Evolutionary conservation across 2,329 filamentous ascomycete genomes (phyloP), one percentile per base, ranked within the genome.

Genomic region (Penicillium nordicum): DNA sequence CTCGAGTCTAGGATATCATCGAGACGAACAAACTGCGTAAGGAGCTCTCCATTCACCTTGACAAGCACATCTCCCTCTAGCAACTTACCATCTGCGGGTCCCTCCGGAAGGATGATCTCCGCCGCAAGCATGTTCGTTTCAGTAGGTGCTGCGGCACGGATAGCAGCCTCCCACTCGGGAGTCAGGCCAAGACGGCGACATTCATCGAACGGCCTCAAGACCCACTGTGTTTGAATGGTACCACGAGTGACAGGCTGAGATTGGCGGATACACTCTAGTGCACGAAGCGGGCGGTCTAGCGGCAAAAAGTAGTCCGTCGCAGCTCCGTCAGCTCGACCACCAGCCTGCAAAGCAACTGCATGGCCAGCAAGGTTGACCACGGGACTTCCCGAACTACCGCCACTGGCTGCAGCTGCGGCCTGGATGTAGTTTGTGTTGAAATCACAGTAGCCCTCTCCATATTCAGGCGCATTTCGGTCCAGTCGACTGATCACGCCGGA

Each of bases 341-440:
- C 94, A 44, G 94, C 94, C 76, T 99, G 94, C 43, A 99, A 78
- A 38, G 94, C 94, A 54, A 99, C 88, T 5, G 92, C 94, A 70
- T 87, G 88, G 11, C 94, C 94, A 73, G 96, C 90, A 58, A 96
- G 89, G 75, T 97, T 96, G 59, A 99, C 92, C 0, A 99, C 94
- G 0, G 94, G 94, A 85, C 90, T 96, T 60, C 94, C 94, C n/a
- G 94, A 99, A 78, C 91, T 96, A 64, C 94, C 94, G 64, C 94
- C 94, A 73, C 92, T 97, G 3, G 94, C 95, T 5, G 94, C 93
- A 4, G 94, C 95, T 14, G 95, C 96, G 62, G 95, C 94, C 78
- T 99, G 94, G 67, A 97, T 97, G 80, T 99, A 99, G 73, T 96
- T 88, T 46, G 86, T 88, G 70, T 88, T 99, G 84, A 99, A 99